Percentiles rank a stretch among this genome's conserved stretches.
These are phyloP conservation scores for Candida taoyuanica DNA, from an alignment of 805 yeast species.

Conservation along the genomic window DNA sequence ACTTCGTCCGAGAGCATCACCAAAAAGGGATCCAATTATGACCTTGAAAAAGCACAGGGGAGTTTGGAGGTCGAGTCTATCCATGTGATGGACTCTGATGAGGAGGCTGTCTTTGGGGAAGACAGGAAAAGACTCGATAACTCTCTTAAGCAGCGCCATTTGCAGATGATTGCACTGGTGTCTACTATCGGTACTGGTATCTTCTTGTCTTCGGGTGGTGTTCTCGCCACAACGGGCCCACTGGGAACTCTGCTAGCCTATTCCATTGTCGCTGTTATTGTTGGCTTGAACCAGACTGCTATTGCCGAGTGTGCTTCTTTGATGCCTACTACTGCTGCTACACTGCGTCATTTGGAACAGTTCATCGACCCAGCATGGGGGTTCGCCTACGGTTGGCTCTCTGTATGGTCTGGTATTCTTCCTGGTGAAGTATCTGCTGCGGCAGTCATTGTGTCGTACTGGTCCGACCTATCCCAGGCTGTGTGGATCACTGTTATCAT, in stretches of 20 bases:
- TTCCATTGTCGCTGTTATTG: constrained; percentile 30
- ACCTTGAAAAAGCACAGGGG: not conserved
- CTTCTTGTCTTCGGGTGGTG: constrained; percentile 30
- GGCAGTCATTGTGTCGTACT: constrained; percentile 25
- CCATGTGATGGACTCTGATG: not conserved
- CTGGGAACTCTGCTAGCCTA: constrained; percentile 34
- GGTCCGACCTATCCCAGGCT: constrained; percentile 36
- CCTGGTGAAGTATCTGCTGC: constrained; percentile 44
- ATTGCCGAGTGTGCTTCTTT: constrained; percentile 35
- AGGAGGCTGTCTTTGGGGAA: not conserved
- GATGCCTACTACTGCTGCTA: constrained; percentile 35
- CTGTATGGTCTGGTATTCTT: constrained; percentile 37
- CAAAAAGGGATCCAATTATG: not conserved
- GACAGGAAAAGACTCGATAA: not conserved
- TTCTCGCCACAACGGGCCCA: constrained; percentile 32
- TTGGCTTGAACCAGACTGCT: constrained; percentile 36
- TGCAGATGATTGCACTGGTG: not conserved
- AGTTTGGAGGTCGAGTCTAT: not conserved
- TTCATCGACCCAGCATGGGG: constrained; percentile 41
- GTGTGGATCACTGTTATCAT: constrained; percentile 40
- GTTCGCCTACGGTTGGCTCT: constrained; percentile 41
- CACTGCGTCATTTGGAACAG: constrained; percentile 32
- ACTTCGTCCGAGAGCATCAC: not conserved
- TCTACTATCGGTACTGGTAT: not conserved
- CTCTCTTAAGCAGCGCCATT: constrained; percentile 28